Conservation (phyloP, 106 monocot genomes). For the Vanilla planifolia region DNA sequence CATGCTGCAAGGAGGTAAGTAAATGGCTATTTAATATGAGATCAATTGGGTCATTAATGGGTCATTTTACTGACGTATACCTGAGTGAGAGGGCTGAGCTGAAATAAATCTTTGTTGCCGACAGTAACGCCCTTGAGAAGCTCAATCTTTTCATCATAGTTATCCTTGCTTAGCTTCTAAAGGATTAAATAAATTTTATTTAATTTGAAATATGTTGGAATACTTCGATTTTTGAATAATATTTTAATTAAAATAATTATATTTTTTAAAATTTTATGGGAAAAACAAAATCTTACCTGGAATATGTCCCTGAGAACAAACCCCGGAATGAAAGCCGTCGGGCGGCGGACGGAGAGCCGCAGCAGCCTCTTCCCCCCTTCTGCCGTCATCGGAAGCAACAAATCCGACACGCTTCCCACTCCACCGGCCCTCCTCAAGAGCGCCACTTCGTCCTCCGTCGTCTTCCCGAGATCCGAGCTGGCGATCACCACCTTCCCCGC, state of each 20-base stretch:
- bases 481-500: conserved; percentile 44
- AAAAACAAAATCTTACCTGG: conserved; percentile 12
- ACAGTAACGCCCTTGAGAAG: conserved; percentile 33
- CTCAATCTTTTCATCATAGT: conserved; percentile 37
- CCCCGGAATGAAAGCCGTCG: conserved; percentile 23
- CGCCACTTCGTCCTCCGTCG: conserved; percentile 31
- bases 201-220: not conserved
- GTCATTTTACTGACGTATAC: too few species aligned
- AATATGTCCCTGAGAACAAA: conserved; percentile 33
- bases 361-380: conserved; percentile 12
- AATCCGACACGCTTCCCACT: conserved; percentile 12
- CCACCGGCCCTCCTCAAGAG: conserved; percentile 18
- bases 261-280: not conserved
- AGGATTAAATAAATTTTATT: not conserved
- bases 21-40: too few species aligned
- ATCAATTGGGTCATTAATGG: too few species aligned
- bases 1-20: too few species aligned
- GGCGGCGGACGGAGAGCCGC: conserved; percentile 13
- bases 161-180: conserved; percentile 34
- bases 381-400: conserved; percentile 28
- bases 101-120: conserved; percentile 35
- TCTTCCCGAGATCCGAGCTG: conserved; percentile 45
- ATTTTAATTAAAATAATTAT: not conserved
- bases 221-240: not conserved
- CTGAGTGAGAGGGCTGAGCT: conserved; percentile 40